Evolutionary conservation across 2,329 filamentous ascomycete species (phyloP).

Genomic region (Colletotrichum neosansevieriae): DNA sequence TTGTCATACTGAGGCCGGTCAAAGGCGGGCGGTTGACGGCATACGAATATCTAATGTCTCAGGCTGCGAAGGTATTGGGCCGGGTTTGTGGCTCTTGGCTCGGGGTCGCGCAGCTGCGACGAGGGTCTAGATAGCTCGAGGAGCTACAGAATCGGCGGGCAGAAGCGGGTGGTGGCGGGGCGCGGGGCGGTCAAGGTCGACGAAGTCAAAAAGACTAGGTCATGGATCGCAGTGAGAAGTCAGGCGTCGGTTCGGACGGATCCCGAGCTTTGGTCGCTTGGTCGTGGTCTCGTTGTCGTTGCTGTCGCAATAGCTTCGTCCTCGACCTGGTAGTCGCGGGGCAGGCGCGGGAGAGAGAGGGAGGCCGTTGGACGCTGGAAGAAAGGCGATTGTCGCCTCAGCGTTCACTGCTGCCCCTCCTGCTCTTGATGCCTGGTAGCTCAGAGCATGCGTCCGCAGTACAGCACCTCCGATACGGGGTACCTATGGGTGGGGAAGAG

Average conservation of each 20-base stretch:
- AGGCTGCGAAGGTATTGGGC: background rate
- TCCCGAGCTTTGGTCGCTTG: background rate
- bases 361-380: background rate
- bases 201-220: background rate
- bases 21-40: slow-evolving; percentile 27
- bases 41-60: background rate
- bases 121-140: slow-evolving; percentile 1
- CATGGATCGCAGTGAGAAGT: slow-evolving; percentile 4
- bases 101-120: background rate
- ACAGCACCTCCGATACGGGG: background rate
- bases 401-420: slow-evolving; percentile 24
- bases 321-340: background rate
- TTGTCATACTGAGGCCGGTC: slow-evolving; percentile 39
- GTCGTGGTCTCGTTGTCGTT: background rate
- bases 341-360: background rate
- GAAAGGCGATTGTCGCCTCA: background rate
- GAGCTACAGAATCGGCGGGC: background rate
- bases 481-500: background rate
- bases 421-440: slow-evolving; percentile 2
- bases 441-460: slow-evolving; percentile 26
- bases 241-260: background rate
- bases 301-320: slow-evolving; percentile 7
- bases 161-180: background rate
- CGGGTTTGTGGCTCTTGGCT: background rate
- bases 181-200: slow-evolving; percentile 5